Percentiles rank a stretch among this genome's conserved stretches.
Conservation (phyloP, 2,329 filamentous ascomycete genomes). For the Phyllachora maydis region DNA sequence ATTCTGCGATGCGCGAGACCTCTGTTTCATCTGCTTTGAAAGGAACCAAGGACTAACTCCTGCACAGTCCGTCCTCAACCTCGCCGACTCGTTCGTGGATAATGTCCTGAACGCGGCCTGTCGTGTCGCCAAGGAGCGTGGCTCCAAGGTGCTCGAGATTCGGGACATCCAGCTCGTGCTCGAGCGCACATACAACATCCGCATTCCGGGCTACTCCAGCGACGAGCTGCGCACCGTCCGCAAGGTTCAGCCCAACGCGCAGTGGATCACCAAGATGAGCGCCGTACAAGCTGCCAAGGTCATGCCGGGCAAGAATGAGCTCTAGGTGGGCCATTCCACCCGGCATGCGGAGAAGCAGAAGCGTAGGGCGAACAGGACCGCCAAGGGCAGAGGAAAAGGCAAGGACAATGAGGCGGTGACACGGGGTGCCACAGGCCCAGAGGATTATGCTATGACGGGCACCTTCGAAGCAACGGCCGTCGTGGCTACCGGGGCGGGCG, state of each 20-base stretch:
- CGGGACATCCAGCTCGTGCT: conserved; percentile 69
- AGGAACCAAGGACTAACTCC: conserved; percentile 5
- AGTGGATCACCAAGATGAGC: conserved; percentile 94
- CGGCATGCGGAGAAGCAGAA: too few species aligned
- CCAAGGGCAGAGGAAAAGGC: too few species aligned
- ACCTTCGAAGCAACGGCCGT: too few species aligned
- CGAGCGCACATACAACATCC: conserved; percentile 74
- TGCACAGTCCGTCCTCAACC: conserved; percentile 56
- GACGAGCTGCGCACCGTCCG: conserved; percentile 89
- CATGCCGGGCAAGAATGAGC: conserved; percentile 37
- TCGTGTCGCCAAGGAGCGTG: conserved; percentile 79
- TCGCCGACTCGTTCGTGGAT: conserved; percentile 91
- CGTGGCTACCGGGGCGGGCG: too few species aligned
- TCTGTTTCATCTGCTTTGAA: neutral
- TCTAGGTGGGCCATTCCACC: too few species aligned
- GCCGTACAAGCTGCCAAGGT: conserved; percentile 89
- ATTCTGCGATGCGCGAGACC: conserved; percentile 3
- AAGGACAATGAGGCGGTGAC: too few species aligned
- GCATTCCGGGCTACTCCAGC: conserved; percentile 81
- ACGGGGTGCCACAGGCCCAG: too few species aligned
- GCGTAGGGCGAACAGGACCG: too few species aligned
- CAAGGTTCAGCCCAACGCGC: conserved; percentile 72
- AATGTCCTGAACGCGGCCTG: conserved; percentile 74
- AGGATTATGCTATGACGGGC: too few species aligned
- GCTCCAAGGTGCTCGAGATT: conserved; percentile 76